Percentiles rank a stretch among this genome's conserved stretches.
These are phyloP conservation scores for Cinnamomum chago DNA, from an alignment of 164 flowering plant genomes.

Conservation along the genomic window DNA sequence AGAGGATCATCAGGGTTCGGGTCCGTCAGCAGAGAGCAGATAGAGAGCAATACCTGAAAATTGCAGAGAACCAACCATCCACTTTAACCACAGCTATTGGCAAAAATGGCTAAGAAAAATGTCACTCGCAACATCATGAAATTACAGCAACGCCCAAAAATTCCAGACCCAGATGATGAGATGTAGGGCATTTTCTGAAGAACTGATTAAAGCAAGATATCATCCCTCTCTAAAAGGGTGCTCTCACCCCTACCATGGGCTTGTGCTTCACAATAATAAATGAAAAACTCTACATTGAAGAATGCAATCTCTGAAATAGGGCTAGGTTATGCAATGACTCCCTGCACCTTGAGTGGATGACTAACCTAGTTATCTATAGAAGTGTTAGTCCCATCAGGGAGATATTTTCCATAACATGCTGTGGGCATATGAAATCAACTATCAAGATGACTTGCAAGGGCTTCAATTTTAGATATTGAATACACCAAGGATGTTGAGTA, in stretches of 20 bases:
- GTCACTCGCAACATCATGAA: background rate
- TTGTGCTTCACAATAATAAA: too few species aligned
- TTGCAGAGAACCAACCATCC: background rate
- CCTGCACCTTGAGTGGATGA: background rate
- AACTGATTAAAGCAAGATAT: background rate
- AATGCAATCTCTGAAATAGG: too few species aligned
- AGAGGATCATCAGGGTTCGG: conserved; percentile 57
- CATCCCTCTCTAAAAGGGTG: background rate
- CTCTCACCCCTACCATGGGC: background rate
- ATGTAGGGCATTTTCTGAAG: too few species aligned
- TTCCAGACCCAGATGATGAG: background rate
- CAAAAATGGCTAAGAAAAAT: too few species aligned
- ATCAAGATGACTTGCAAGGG: background rate
- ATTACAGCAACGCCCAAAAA: background rate
- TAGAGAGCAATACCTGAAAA: conserved; percentile 46
- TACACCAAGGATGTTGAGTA: background rate
- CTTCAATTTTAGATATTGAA: background rate
- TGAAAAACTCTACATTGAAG: too few species aligned
- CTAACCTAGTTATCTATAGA: background rate
- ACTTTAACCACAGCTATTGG: background rate
- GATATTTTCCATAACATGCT: background rate
- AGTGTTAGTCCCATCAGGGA: background rate
- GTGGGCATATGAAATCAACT: background rate
- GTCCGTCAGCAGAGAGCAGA: conserved; percentile 50
- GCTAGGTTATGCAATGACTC: too few species aligned